Evolutionary conservation across 768 basidiomycete genomes (phyloP), one percentile per base, ranked within the genome.

Genomic region (Hebeloma cylindrosporum): DNA sequence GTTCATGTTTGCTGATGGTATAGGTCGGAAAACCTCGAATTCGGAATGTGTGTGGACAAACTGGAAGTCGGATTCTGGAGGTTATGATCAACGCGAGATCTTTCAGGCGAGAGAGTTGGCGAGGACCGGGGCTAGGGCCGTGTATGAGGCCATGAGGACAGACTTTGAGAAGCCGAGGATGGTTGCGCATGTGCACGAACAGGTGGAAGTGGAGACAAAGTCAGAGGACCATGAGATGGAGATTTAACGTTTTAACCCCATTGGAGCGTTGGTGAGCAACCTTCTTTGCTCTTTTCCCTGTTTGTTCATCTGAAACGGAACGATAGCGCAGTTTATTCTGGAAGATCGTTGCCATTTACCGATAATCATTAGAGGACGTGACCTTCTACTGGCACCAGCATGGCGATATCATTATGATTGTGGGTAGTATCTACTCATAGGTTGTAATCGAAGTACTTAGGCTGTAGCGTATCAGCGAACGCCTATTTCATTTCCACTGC

Each of bases 11-110:
- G 63, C 68, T 3, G 62, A 64, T 42, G 55, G 59, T 7, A 49
- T 45, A 1, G 56, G 48, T 1, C 30, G 47, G 0, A 39, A 40
- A 1, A 30, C 40, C 5, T 42, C 50, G 6, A 54, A 61, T 10
- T 50, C 54, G n/a, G 60, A 64, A 25, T 72, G 73, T 37, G 74
- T 83, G 7, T 84, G 82, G 82, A 73, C 77, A 10, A 78, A 74
- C 54, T 84, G 82, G 77, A 67, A 65, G 37, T 59, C 72, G 0
- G 50, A 45, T 3, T 33, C 48, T 36, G 51, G 63, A 41, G 56
- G 59, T 1, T 71, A 76, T 50, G 66, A 73, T 30, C 70, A 69
- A 37, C 58, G 45, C 1, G 71, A 73, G 9, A 53, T 84, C 7
- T 52, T 59, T 10, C 47, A 59, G n/a, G 82, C 78, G 3, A 70